Percentiles rank a stretch among this genome's conserved stretches.
These are phyloP conservation scores for Chimonanthus salicifolius DNA, from an alignment of 164 flowering plant genomes.

Conservation along the genomic window DNA sequence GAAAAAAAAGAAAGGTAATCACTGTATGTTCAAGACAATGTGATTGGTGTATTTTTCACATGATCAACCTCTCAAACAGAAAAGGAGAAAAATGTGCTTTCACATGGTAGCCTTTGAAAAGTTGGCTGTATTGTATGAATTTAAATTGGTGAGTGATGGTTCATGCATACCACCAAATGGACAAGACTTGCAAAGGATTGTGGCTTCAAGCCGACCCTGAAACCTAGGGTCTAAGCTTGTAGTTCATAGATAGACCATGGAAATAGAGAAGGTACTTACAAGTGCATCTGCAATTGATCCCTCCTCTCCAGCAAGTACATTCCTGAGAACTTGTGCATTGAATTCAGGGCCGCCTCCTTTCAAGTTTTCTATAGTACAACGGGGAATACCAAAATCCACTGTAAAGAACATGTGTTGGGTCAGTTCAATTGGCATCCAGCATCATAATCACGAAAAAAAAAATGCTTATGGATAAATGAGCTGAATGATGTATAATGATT, in stretches of 20 bases:
- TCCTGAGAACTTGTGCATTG: slow-evolving; percentile 60
- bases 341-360: slow-evolving; percentile 76
- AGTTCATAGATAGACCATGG: neutral
- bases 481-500: no score
- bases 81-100: no score
- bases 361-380: slow-evolving; percentile 69
- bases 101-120: neutral
- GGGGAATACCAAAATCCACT: slow-evolving; percentile 95
- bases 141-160: neutral
- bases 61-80: neutral
- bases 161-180: neutral
- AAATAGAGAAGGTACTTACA: slow-evolving; percentile 34
- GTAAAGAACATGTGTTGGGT: slow-evolving; percentile 1
- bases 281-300: slow-evolving; percentile 88
- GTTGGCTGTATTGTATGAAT: neutral
- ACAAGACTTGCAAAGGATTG: neutral
- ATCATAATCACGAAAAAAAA: no score
- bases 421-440: no score
- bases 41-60: neutral
- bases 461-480: no score
- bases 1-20: no score
- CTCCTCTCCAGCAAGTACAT: slow-evolving; percentile 71
- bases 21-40: no score
- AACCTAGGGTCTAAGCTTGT: neutral
- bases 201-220: neutral